These are phyloP conservation scores for Cylindricascospora bacillispora DNA, from an alignment of 1,139 yeast genomes.

Conservation along the genomic window DNA sequence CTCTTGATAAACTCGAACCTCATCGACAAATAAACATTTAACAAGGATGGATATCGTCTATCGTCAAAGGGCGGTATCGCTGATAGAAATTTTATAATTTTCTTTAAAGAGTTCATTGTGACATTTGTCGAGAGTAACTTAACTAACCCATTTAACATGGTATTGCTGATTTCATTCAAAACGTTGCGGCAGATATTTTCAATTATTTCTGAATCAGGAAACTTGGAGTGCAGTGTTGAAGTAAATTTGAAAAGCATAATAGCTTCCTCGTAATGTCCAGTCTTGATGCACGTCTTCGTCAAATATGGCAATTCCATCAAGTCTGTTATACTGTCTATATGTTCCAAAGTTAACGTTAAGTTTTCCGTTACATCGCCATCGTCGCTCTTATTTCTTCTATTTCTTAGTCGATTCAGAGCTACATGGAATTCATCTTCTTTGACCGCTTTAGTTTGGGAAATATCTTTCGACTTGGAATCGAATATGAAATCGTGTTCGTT, in stretches of 20 bases:
- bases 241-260: constrained; percentile 42
- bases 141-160: constrained; percentile 57
- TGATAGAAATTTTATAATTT: constrained; percentile 63
- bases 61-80: constrained; percentile 42
- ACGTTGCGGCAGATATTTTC: constrained; percentile 43
- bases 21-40: constrained; percentile 39
- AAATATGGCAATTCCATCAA: constrained; percentile 73
- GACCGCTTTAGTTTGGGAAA: constrained; percentile 4
- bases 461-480: constrained; percentile 5
- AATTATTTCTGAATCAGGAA: constrained; percentile 49
- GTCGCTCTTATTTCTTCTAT: constrained; percentile 11
- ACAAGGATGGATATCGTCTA: constrained; percentile 19
- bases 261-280: constrained; percentile 84
- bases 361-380: constrained; percentile 13
- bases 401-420: constrained; percentile 20
- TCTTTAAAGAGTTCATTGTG: constrained; percentile 64
- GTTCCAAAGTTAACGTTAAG: constrained; percentile 38
- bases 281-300: constrained; percentile 68
- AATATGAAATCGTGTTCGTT: constrained; percentile 5
- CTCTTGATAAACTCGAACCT: constrained; percentile 46
- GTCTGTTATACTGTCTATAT: constrained; percentile 63
- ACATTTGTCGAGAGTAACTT: constrained; percentile 60
- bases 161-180: constrained; percentile 39
- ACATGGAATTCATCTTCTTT: constrained; percentile 24
- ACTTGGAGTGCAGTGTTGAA: constrained; percentile 53